These are phyloP conservation scores for Linum tenue DNA, from an alignment of 345 rosid species.

Conservation along the genomic window DNA sequence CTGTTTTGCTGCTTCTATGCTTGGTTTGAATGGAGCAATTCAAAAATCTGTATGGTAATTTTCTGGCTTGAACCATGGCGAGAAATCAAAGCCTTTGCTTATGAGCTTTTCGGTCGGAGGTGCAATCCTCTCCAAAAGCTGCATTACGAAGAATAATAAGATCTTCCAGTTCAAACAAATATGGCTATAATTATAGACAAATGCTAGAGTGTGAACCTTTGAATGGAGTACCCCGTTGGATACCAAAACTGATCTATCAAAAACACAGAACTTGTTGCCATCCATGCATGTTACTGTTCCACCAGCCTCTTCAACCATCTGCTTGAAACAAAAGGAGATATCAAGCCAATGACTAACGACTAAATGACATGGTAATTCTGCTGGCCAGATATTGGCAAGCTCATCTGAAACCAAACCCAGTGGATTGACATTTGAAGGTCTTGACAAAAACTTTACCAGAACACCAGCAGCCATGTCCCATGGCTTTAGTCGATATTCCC, in stretches of 20 bases:
- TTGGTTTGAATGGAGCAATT: slow-evolving; percentile 13
- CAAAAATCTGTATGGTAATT: slow-evolving; percentile 57
- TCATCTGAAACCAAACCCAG: not conserved
- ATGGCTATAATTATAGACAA: not conserved
- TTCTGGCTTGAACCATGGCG: slow-evolving; percentile 80
- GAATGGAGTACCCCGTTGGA: slow-evolving; percentile 76
- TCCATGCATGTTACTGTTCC: slow-evolving; percentile 86
- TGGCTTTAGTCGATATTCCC: slow-evolving; percentile 97
- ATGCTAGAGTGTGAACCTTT: slow-evolving; percentile 41
- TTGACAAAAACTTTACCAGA: slow-evolving; percentile 41
- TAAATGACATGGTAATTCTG: not conserved
- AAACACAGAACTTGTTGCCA: slow-evolving; percentile 72
- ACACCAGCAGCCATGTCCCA: slow-evolving; percentile 99
- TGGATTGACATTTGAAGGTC: not conserved
- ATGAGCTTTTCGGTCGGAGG: slow-evolving; percentile 76
- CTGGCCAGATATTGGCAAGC: not conserved
- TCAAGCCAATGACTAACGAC: not conserved
- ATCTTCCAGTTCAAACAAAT: not conserved
- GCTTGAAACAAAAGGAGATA: slow-evolving; percentile 11
- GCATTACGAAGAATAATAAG: slow-evolving; percentile 18
- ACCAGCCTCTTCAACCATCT: slow-evolving; percentile 98
- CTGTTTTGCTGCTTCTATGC: slow-evolving; percentile 15
- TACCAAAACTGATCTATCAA: slow-evolving; percentile 87
- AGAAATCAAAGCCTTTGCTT: slow-evolving; percentile 74
- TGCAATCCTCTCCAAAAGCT: slow-evolving; percentile 72